Percentiles rank a stretch among this genome's conserved stretches.
phyloP scores from a whole-genome alignment of 345 rosid genomes.

The Cardamine chenopodiifolia region DNA sequence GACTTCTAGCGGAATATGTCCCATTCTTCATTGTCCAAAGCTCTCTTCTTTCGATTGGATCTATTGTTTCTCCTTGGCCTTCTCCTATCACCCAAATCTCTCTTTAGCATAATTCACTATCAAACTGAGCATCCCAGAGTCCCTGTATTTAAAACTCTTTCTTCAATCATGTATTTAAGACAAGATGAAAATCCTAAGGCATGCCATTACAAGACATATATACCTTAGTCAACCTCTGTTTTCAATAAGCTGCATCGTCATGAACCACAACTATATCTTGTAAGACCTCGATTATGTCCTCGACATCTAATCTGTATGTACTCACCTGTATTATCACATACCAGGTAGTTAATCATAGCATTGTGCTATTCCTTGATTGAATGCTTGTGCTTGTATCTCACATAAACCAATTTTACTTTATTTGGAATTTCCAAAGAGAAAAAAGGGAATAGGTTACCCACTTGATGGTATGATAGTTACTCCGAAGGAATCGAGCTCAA shows the following conservation, averaged over 20 bases:
- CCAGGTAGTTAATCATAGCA: neutral
- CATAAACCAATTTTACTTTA: neutral
- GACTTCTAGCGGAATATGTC: slow-evolving; percentile 25
- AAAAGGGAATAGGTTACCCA: slow-evolving; percentile 33
- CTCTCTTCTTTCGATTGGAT: slow-evolving; percentile 37
- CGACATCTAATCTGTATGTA: slow-evolving; percentile 72
- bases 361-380: neutral
- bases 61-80: slow-evolving; percentile 36
- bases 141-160: slow-evolving; percentile 51
- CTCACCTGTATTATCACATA: slow-evolving; percentile 60
- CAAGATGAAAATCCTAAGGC: neutral
- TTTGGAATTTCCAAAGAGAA: neutral
- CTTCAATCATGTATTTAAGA: slow-evolving; percentile 5
- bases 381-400: slow-evolving; percentile 24
- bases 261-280: slow-evolving; percentile 71
- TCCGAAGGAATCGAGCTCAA: slow-evolving; percentile 90
- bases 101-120: no score
- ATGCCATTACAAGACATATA: slow-evolving; percentile 1
- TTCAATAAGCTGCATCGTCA: slow-evolving; percentile 69
- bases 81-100: no score
- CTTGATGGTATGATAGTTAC: slow-evolving; percentile 85
- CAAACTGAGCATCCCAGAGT: slow-evolving; percentile 61
- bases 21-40: slow-evolving; percentile 32
- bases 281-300: slow-evolving; percentile 75
- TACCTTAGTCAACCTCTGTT: slow-evolving; percentile 88